Evolutionary conservation across 1,284 basidiomycete genomes (phyloP), one percentile per base, ranked within the genome.

Genomic region (Austroboletus niveus): DNA sequence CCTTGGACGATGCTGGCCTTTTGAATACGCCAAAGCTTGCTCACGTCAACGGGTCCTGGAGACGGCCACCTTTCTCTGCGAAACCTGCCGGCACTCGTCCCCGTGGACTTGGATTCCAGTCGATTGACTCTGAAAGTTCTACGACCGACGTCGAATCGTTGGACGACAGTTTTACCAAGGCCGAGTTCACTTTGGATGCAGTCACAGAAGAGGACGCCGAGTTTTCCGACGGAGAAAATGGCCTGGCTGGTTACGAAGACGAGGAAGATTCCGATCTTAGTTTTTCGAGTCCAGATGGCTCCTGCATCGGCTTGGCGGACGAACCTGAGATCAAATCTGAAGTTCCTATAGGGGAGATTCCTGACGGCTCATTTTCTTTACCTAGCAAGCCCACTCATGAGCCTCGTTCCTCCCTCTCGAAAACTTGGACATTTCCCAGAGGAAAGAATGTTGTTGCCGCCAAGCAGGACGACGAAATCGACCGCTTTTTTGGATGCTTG

Each of bases 401-500:
- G n/a, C 62, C 71, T 24, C 63, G 55, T 15, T 68, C 73, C 2
- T 85, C 85, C 1, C 72, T 88, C 24, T 80, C 80, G 24, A 84
- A 79, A 68, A 74, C 74, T 0, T 90, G 88, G 88, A 84, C 83
- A 0, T 90, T 90, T 70, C 85, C 86, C 1, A 71, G 66, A 34
- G 74, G 68, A 39, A 68, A 65, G 34, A 47, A 59, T 17, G 47
- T 62, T 22, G 51, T 59, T 12, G 52, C 58, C 9, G 38, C 60
- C 44, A 52, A 46, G 20, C 57, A 45, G 20, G 60, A 60, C 2
- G 64, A 65, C 17, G 54, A 65, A 1, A 66, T 75, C 9, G 87
- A 90, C 61, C 77, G 72, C 32, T 90, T 90, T 75, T 90, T 90
- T 60, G 82, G 78, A 38, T 90, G 87, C 60, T 67, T 89, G 57